These are phyloP conservation scores for Pyrus communis DNA, from an alignment of 306 rosid species.

Conservation along the genomic window DNA sequence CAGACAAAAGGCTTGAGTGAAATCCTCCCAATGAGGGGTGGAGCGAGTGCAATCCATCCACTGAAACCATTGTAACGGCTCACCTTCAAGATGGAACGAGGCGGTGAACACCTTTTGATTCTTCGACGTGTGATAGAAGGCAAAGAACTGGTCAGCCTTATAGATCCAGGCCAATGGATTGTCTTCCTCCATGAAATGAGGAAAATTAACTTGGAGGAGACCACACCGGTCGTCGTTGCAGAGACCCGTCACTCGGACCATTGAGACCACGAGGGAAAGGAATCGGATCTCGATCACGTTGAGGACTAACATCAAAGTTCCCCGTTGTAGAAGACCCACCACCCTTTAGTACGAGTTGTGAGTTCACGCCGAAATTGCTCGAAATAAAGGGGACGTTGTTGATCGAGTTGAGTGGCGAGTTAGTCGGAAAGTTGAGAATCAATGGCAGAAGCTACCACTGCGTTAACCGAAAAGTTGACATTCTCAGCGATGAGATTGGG, in stretches of 20 bases:
- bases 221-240: fast-evolving
- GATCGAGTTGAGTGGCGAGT: too few relatives aligned
- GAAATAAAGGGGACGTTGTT: too few relatives aligned
- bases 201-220: fast-evolving
- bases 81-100: neutral
- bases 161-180: neutral
- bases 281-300: fast-evolving
- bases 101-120: neutral
- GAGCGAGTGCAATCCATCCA: neutral
- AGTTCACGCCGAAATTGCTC: too few relatives aligned
- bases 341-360: too few relatives aligned
- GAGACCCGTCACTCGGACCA: too few relatives aligned
- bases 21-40: neutral
- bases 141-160: neutral
- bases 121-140: fast-evolving
- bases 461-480: too few relatives aligned
- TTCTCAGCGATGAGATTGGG: too few relatives aligned
- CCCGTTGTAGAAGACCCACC: too few relatives aligned
- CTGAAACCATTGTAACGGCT: too few relatives aligned
- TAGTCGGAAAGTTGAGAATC: too few relatives aligned
- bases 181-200: neutral
- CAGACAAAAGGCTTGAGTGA: neutral
- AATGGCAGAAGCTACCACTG: fast-evolving
- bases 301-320: too few relatives aligned
- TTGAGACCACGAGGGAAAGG: too few relatives aligned